Evolutionary conservation across 2,329 filamentous ascomycete genomes (phyloP).

Genomic region (Alternaria angustiovoidea): DNA sequence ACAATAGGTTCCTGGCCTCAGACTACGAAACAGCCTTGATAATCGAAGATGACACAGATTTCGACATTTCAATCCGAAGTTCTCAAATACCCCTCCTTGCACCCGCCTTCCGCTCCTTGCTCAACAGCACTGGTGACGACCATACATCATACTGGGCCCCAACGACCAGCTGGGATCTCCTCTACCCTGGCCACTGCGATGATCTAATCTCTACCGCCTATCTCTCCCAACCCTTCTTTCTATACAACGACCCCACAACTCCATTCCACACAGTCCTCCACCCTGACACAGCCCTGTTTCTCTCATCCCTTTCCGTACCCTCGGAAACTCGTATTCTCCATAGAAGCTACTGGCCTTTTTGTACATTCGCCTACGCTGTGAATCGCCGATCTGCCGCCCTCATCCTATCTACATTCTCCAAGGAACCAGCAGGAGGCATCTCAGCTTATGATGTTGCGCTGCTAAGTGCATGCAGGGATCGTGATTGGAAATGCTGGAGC

Average conservation of each 20-base stretch:
- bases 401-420: slow-evolving; percentile 35
- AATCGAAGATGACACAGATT: slow-evolving; percentile 42
- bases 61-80: slow-evolving; percentile 28
- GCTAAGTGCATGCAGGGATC: slow-evolving; percentile 50
- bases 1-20: slow-evolving; percentile 22
- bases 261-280: slow-evolving; percentile 34
- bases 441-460: slow-evolving; percentile 51
- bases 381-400: slow-evolving; percentile 42
- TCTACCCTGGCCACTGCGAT: slow-evolving; percentile 54
- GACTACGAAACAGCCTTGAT: slow-evolving; percentile 36
- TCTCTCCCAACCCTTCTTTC: slow-evolving; percentile 25
- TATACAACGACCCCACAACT: slow-evolving; percentile 43
- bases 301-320: slow-evolving; percentile 36
- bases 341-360: slow-evolving; percentile 47
- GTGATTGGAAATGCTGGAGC: slow-evolving; percentile 46
- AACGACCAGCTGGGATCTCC: slow-evolving; percentile 45
- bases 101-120: slow-evolving; percentile 23
- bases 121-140: slow-evolving; percentile 11
- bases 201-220: slow-evolving; percentile 40
- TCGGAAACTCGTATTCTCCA: slow-evolving; percentile 44
- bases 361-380: slow-evolving; percentile 54
- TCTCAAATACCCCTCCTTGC: slow-evolving; percentile 33
- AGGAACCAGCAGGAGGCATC: slow-evolving; percentile 29
- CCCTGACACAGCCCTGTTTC: slow-evolving; percentile 37
- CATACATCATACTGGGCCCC: slow-evolving; percentile 42